Conservation (phyloP, 306 rosid species). For the Rosa chinensis region DNA sequence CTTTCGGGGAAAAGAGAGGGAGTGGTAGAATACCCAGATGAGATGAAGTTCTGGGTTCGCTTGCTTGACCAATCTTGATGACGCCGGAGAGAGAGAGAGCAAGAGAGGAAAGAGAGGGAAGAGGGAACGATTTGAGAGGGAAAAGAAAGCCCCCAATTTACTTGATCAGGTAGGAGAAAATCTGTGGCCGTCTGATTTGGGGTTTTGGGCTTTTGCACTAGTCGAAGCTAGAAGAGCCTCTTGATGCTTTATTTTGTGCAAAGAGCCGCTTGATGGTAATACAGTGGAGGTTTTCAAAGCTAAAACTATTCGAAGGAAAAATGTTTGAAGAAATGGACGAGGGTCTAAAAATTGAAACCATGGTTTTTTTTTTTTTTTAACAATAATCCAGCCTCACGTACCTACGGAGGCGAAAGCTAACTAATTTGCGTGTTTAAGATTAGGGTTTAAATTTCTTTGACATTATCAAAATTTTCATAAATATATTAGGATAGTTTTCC, state of each 20-base stretch:
- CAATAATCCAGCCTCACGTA: no score
- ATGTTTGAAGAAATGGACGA: no score
- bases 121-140: not conserved
- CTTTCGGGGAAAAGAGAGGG: not conserved
- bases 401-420: no score
- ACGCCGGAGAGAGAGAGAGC: not conserved
- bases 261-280: no score
- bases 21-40: not conserved
- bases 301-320: no score
- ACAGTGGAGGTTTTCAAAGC: no score
- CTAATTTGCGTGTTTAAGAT: no score
- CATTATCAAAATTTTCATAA: no score
- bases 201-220: not conserved
- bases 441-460: no score
- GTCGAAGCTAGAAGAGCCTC: not conserved
- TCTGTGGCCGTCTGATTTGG: not conserved
- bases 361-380: no score
- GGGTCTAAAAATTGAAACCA: no score
- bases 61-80: not conserved
- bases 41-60: not conserved
- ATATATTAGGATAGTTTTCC: no score
- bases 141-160: not conserved
- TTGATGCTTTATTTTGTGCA: not conserved
- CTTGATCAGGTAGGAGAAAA: not conserved
- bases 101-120: not conserved